Evolutionary conservation across 2,329 filamentous ascomycete genomes (phyloP).

Genomic region (Diaporthe sp.): DNA sequence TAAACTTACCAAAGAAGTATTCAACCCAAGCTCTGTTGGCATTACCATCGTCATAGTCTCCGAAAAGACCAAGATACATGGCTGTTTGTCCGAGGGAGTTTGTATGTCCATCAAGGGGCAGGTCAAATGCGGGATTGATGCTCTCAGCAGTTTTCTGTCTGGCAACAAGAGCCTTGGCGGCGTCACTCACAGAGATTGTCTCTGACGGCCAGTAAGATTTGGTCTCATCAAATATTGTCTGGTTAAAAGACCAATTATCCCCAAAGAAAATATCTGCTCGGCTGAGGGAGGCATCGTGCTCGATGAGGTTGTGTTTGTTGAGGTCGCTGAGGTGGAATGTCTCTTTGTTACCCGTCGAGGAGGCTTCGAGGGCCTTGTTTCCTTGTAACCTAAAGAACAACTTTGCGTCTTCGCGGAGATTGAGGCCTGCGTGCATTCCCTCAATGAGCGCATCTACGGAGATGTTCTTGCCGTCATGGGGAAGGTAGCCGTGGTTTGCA

Average conservation of each 20-base stretch:
- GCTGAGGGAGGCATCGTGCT: constrained; percentile 19
- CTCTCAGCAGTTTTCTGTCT: constrained; percentile 13
- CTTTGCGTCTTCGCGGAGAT: constrained; percentile 20
- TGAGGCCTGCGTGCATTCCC: constrained; percentile 2
- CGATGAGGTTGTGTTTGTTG: constrained; percentile 17
- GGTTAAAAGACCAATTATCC: constrained; percentile 22
- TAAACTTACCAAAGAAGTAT: constrained; percentile 11
- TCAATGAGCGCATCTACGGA: constrained; percentile 15
- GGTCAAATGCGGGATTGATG: constrained; percentile 3
- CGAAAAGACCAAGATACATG: constrained; percentile 23
- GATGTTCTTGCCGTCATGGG: constrained; percentile 26
- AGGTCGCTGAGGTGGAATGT: constrained; percentile 24
- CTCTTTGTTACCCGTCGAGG: constrained; percentile 9
- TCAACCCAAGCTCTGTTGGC: constrained; percentile 9
- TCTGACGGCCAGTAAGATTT: constrained; percentile 3
- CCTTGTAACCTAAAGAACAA: constrained; percentile 19
- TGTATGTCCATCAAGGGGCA: constrained; percentile 16
- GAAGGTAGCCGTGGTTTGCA: constrained; percentile 31
- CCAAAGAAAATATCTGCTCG: constrained; percentile 20
- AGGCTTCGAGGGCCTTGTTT: constrained; percentile 19
- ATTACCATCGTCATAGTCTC: constrained; percentile 5
- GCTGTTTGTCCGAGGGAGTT: constrained; percentile 15
- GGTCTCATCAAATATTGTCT: constrained; percentile 4
- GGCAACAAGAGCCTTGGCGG: constrained; percentile 9
- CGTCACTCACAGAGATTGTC: neutral